These are phyloP conservation scores for Pseudevernia furfuracea DNA, from an alignment of 495 filamentous ascomycete genomes.

Conservation along the genomic window DNA sequence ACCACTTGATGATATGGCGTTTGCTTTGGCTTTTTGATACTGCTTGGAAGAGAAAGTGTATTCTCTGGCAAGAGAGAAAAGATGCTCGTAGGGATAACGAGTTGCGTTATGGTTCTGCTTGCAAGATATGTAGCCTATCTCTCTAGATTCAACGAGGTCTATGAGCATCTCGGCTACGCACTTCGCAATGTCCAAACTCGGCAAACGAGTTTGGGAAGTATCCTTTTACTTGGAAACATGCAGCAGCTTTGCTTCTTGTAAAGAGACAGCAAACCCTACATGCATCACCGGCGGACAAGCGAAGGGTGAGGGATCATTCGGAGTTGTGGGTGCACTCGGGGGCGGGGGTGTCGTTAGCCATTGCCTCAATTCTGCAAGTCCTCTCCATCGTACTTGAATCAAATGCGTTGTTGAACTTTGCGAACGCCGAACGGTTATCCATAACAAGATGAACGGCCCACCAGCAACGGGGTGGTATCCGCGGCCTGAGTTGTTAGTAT, in stretches of 20 bases:
- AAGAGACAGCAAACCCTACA: not conserved
- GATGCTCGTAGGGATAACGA: not conserved
- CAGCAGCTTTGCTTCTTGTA: not conserved
- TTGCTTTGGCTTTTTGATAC: not conserved
- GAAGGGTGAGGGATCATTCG: not conserved
- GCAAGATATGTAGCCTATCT: constrained; percentile 1
- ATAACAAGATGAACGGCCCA: too few relatives aligned
- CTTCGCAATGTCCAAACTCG: not conserved
- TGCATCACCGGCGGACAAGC: not conserved
- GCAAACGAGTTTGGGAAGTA: not conserved
- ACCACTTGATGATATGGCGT: not conserved
- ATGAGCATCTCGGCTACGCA: not conserved
- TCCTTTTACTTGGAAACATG: not conserved
- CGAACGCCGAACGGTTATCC: too few relatives aligned
- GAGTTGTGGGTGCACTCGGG: not conserved
- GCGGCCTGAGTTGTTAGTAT: too few relatives aligned
- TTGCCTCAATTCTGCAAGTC: too few relatives aligned
- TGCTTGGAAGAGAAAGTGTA: not conserved
- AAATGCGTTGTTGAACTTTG: too few relatives aligned
- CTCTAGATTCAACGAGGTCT: not conserved
- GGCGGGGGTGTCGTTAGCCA: too few relatives aligned
- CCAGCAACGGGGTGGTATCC: too few relatives aligned
- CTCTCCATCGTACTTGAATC: too few relatives aligned
- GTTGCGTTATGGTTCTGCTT: not conserved
- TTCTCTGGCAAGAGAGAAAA: not conserved